Evolutionary conservation across 208 protist genomes (phyloP).

Genomic region (Jaenimonas drosophilae): DNA sequence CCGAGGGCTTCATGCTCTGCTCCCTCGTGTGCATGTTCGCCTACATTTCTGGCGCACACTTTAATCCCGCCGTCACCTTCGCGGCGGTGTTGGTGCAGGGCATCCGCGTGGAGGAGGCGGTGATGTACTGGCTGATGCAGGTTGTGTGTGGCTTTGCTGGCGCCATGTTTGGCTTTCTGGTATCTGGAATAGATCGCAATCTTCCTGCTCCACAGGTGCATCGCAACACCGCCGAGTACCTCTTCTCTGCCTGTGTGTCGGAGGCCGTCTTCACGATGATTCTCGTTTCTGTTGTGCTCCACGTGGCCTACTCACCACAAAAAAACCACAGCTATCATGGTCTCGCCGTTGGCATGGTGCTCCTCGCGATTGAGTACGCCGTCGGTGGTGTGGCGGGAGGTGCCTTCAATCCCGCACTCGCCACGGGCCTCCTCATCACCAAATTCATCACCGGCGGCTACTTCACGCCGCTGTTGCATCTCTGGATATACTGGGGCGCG

Average conservation of each 20-base stretch:
- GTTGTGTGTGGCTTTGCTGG: slow-evolving; percentile 62
- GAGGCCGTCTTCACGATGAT: slow-evolving; percentile 62
- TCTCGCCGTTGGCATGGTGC: slow-evolving; percentile 66
- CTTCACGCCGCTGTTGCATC: slow-evolving; percentile 55
- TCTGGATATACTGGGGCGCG: slow-evolving; percentile 80
- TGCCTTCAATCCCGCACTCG: slow-evolving; percentile 74
- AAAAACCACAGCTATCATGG: slow-evolving; percentile 71
- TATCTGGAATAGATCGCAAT: slow-evolving; percentile 49
- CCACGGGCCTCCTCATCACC: slow-evolving; percentile 56
- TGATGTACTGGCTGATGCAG: slow-evolving; percentile 77
- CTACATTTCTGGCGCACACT: slow-evolving; percentile 76
- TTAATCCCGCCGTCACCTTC: slow-evolving; percentile 77
- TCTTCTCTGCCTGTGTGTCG: slow-evolving; percentile 55
- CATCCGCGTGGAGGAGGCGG: slow-evolving; percentile 61
- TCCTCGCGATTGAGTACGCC: slow-evolving; percentile 60
- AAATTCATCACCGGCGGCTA: slow-evolving; percentile 69
- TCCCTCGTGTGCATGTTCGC: slow-evolving; percentile 79
- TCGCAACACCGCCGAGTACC: slow-evolving; percentile 42
- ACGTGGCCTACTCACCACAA: slow-evolving; percentile 64
- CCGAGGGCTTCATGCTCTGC: slow-evolving; percentile 68
- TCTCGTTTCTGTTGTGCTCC: slow-evolving; percentile 65
- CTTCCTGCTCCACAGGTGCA: slow-evolving; percentile 68
- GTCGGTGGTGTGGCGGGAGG: slow-evolving; percentile 68
- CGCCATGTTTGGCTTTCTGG: slow-evolving; percentile 33
- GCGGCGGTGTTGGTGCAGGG: slow-evolving; percentile 46